Evolutionary conservation across 2,329 filamentous ascomycete genomes (phyloP), one percentile per base, ranked within the genome.

Genomic region (Aurifilum marmelostoma): DNA sequence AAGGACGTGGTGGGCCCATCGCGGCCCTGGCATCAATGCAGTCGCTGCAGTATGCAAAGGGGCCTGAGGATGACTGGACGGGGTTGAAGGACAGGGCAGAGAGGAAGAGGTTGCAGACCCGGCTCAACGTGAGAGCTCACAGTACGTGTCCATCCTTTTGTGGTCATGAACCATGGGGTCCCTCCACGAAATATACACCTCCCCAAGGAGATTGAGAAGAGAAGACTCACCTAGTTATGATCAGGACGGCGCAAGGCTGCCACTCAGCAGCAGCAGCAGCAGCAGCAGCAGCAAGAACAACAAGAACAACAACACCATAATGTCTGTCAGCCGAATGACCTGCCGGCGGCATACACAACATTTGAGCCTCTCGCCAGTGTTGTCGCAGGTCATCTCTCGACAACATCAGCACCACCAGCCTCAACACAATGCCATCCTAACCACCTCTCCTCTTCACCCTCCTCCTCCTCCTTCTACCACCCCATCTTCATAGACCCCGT

Each of bases 51-150:
- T 61, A 68, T 6, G 69, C 71, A 2, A 69, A 41, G 34, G 37
- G 58, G 24, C 62, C 39, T 54, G 72, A 78, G 27, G 78, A 80
- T 67, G 75, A 79, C 70, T 80, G 78, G 78, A 77, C 78, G 29
- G 78, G 79, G 2, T 54, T 79, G 29, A 70, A 71, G 2, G 73
- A 77, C 68, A 68, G 74, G 50, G 73, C 73, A 12, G 74, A 77
- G 68, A 73, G 79, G 60, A 76, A 76, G 68, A 78, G 74, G 68
- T 73, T 74, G 67, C 78, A 80, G 69, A 80, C 76, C 41, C 75
- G 78, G 54, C 71, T 80, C n/a, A 76, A 79, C 69, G 76, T 78
- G 47, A 74, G 78, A 69, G 77, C 78, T 2, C 76, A 78, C 72
- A 74, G 79, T 79, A 75, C 63, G 76, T 72, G 39, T 12, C 27